Evolutionary conservation across 371 early-diverging fungal species (phyloP).

Genomic region (Umbelopsis sp.): DNA sequence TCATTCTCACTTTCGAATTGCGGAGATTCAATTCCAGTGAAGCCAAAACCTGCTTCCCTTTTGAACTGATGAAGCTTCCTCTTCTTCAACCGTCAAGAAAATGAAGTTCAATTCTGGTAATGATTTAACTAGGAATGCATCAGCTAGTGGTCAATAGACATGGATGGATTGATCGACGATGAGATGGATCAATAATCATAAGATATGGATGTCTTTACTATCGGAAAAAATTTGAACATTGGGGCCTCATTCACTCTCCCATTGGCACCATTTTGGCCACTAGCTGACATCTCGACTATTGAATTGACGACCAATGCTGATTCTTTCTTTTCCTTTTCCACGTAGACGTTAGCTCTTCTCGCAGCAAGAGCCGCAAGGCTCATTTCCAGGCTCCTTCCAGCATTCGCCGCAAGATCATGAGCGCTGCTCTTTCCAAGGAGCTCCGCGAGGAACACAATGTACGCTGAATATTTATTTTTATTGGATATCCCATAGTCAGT

Average conservation of each 20-base stretch:
- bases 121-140: not conserved
- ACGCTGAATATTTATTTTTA: conserved; percentile 30
- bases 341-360: conserved; percentile 89
- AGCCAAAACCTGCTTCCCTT: not conserved
- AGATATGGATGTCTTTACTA: conserved; percentile 15
- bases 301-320: not conserved
- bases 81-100: conserved; percentile 14
- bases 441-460: conserved; percentile 95
- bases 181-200: conserved; percentile 21
- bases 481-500: not conserved
- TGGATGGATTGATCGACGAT: conserved; percentile 31
- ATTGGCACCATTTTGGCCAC: conserved; percentile 10
- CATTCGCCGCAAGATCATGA: conserved; percentile 95
- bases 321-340: not conserved
- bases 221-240: not conserved
- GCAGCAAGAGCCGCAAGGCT: conserved; percentile 96
- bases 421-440: conserved; percentile 94
- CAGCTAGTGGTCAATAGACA: conserved; percentile 17
- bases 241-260: not conserved
- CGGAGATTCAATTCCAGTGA: not conserved
- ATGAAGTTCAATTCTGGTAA: conserved; percentile 23
- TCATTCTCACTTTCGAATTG: not conserved
- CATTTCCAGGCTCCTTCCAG: conserved; percentile 97
- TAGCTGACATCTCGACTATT: conserved; percentile 7
- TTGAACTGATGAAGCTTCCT: conserved; percentile 5